Evolutionary conservation across 2,329 filamentous ascomycete species (phyloP).

Genomic region (Xylaria sp.): DNA sequence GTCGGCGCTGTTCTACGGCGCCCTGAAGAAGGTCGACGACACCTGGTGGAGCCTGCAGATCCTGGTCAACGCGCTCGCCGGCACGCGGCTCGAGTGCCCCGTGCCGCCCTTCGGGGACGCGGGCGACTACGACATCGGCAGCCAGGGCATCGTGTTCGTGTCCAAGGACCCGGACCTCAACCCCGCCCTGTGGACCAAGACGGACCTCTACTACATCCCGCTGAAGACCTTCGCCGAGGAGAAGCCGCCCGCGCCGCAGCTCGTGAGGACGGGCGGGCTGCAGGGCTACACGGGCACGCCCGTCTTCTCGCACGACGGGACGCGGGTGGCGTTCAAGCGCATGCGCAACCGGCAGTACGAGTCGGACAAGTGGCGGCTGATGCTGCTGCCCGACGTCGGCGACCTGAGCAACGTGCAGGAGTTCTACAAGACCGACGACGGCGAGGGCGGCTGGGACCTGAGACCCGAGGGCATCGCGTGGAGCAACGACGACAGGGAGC

Average conservation of each 20-base stretch:
- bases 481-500: slow-evolving; percentile 59
- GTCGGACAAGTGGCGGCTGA: slow-evolving; percentile 71
- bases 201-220: slow-evolving; percentile 75
- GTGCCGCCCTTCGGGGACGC: slow-evolving; percentile 78
- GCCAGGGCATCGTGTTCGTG: slow-evolving; percentile 69
- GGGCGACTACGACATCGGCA: slow-evolving; percentile 77
- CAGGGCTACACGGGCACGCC: slow-evolving; percentile 68
- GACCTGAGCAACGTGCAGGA: slow-evolving; percentile 62
- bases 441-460: slow-evolving; percentile 64
- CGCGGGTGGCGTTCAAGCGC: slow-evolving; percentile 72
- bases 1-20: slow-evolving; percentile 58
- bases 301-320: slow-evolving; percentile 74
- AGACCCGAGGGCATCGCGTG: slow-evolving; percentile 60
- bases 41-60: slow-evolving; percentile 49
- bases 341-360: slow-evolving; percentile 82
- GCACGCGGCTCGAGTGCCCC: slow-evolving; percentile 64
- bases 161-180: slow-evolving; percentile 74
- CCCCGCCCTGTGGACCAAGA: slow-evolving; percentile 76
- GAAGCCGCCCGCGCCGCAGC: slow-evolving; percentile 52
- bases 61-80: slow-evolving; percentile 66
- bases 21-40: slow-evolving; percentile 41
- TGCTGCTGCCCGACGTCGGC: slow-evolving; percentile 64
- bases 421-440: slow-evolving; percentile 64
- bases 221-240: slow-evolving; percentile 62
- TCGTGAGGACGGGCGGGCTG: slow-evolving; percentile 60